Evolutionary conservation across 768 basidiomycete species (phyloP).

Genomic region (Mycena epipterygia): DNA sequence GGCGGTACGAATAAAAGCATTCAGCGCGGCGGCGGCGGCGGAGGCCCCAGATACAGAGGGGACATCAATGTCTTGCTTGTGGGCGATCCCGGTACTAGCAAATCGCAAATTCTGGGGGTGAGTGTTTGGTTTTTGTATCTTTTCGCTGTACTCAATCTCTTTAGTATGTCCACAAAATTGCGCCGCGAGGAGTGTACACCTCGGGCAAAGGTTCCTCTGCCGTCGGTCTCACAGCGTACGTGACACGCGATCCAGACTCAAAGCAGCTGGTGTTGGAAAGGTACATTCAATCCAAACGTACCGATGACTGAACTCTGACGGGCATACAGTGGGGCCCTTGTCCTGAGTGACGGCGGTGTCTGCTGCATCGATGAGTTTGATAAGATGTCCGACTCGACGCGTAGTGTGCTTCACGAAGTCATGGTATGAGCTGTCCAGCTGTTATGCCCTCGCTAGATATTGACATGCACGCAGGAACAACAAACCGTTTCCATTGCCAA

Average conservation of each 20-base stretch:
- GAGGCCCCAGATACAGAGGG: conserved; percentile 96
- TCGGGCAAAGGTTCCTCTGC: conserved; percentile 99
- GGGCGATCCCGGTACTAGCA: conserved; percentile 97
- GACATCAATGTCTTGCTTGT: conserved; percentile 98
- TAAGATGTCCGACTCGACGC: conserved; percentile 98
- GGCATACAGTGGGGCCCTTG: conserved; percentile 84
- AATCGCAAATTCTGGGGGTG: conserved; percentile 95
- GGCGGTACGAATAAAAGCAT: conserved; percentile 99
- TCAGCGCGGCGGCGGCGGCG: conserved; percentile 91
- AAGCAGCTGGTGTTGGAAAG: conserved; percentile 98
- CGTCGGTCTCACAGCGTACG: conserved; percentile 98
- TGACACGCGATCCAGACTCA: conserved; percentile 97
- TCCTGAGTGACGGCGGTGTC: conserved; percentile 95
- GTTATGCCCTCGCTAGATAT: neutral
- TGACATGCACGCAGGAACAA: conserved; percentile 79
- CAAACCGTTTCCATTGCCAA: conserved; percentile 99
- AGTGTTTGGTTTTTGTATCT: conserved; percentile 33
- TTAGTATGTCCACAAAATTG: conserved; percentile 99
- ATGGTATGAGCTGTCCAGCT: conserved; percentile 71
- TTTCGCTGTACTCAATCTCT: conserved; percentile 16
- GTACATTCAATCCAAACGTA: conserved; percentile 51
- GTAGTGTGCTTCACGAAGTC: conserved; percentile 98
- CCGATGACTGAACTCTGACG: conserved; percentile 16
- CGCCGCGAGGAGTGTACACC: conserved; percentile 96
- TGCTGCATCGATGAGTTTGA: conserved; percentile 99